phyloP scores from a whole-genome alignment of 345 rosid genomes.

The Pugionium cornutum region DNA sequence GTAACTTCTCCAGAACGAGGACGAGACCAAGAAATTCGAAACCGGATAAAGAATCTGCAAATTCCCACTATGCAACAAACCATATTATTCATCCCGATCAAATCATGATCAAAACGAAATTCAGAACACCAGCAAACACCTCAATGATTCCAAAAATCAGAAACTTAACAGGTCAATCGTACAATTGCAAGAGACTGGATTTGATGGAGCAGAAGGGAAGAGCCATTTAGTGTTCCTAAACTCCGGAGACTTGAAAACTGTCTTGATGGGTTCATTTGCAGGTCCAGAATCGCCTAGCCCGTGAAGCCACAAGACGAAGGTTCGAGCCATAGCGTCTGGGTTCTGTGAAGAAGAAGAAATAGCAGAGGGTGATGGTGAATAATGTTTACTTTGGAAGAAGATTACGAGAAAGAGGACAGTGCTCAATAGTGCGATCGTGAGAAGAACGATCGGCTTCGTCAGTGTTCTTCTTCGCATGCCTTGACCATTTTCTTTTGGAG shows the following conservation, averaged over 20 bases:
- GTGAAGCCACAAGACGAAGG: slow-evolving; percentile 84
- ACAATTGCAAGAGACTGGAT: slow-evolving; percentile 66
- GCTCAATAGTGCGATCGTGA: slow-evolving; percentile 33
- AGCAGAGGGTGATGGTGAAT: slow-evolving; percentile 22
- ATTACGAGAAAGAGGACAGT: slow-evolving; percentile 43
- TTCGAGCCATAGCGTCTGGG: slow-evolving; percentile 54
- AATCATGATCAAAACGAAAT: neutral
- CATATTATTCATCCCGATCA: neutral
- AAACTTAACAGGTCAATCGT: neutral
- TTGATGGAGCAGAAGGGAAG: slow-evolving; percentile 84
- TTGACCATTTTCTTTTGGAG: slow-evolving; percentile 26
- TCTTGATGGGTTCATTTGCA: slow-evolving; percentile 79
- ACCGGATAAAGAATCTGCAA: neutral
- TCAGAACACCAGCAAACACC: neutral
- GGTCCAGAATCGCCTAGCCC: slow-evolving; percentile 89
- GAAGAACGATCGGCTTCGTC: slow-evolving; percentile 33
- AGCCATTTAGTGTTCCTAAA: slow-evolving; percentile 68
- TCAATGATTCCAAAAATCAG: neutral
- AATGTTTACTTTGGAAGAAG: slow-evolving; percentile 35
- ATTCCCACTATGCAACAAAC: neutral
- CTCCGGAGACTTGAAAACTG: slow-evolving; percentile 60
- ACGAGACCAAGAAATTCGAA: neutral
- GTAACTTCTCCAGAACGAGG: neutral
- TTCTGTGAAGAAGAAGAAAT: slow-evolving; percentile 36
- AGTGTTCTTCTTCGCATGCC: slow-evolving; percentile 34